A percentile compares a stretch with the other conserved stretches of the same genome.
phyloP scores from a whole-genome alignment of 73 alveolate genomes.

The Symbiodinium natans region DNA sequence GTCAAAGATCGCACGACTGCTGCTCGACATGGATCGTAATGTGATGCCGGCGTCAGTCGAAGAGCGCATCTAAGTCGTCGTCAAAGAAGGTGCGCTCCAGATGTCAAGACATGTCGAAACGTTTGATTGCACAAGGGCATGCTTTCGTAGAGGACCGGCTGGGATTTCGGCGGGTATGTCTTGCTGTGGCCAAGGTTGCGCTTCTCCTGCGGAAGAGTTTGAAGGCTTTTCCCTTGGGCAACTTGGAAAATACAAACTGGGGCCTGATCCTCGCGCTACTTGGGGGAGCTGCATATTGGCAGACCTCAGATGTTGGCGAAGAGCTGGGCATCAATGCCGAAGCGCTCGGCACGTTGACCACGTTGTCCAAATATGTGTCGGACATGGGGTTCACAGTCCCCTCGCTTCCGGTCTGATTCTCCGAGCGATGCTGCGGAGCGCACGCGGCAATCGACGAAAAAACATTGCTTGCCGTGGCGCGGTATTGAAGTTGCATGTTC shows the following conservation, averaged over 20 bases:
- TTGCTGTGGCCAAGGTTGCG: conserved; percentile 19
- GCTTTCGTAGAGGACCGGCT: not conserved
- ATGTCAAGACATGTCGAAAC: not conserved
- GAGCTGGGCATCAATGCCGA: not conserved
- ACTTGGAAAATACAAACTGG: conserved; percentile 45
- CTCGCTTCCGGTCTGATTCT: not conserved
- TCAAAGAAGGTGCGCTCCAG: no score
- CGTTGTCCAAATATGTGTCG: not conserved
- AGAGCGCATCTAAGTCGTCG: no score
- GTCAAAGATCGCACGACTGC: not conserved
- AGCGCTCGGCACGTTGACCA: not conserved
- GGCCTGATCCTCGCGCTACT: not conserved
- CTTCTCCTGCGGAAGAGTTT: conserved; percentile 42
- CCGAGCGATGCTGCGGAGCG: no score
- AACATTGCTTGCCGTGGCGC: not conserved
- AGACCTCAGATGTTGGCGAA: not conserved
- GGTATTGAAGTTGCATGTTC: no score
- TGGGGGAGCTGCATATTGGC: conserved; percentile 17
- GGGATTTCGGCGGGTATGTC: not conserved
- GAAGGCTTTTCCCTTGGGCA: conserved; percentile 62
- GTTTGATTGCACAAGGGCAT: not conserved
- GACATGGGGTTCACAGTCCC: not conserved
- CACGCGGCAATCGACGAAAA: no score
- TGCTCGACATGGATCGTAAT: not conserved
- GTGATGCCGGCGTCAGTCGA: no score